Percentiles rank a stretch among this genome's conserved stretches.
Evolutionary conservation across 2,329 filamentous ascomycete species (phyloP).

Genomic region (Beauveria asiatica): DNA sequence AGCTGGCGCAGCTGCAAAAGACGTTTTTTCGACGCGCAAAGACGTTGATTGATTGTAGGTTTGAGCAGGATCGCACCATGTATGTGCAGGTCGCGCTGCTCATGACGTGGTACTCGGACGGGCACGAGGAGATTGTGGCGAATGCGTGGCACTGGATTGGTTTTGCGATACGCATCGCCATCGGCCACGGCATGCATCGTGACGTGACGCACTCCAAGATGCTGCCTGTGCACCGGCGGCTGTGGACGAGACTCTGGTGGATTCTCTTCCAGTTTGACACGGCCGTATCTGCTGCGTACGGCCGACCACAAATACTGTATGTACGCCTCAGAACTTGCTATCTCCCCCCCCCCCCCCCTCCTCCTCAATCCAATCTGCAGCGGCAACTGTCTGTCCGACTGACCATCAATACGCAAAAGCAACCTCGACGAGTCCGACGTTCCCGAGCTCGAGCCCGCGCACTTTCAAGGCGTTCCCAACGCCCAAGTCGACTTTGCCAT

Average conservation of each 20-base stretch:
- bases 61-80: slow-evolving; percentile 44
- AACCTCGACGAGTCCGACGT: slow-evolving; percentile 44
- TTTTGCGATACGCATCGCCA: slow-evolving; percentile 41
- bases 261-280: slow-evolving; percentile 31
- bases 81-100: slow-evolving; percentile 47
- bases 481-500: slow-evolving; percentile 36
- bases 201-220: slow-evolving; percentile 23
- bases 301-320: slow-evolving; percentile 41
- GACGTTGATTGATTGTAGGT: slow-evolving; percentile 42
- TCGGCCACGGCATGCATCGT: slow-evolving; percentile 45
- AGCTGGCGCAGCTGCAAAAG: slow-evolving; percentile 24
- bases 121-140: slow-evolving; percentile 44
- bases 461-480: slow-evolving; percentile 34
- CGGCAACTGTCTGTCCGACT: too few species aligned
- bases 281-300: slow-evolving; percentile 31
- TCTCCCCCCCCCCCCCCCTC: too few species aligned
- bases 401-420: slow-evolving; percentile 12
- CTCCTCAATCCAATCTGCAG: too few species aligned
- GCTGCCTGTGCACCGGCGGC: slow-evolving; percentile 23
- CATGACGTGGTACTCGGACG: slow-evolving; percentile 47
- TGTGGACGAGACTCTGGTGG: slow-evolving; percentile 33
- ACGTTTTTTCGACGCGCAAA: slow-evolving; percentile 45
- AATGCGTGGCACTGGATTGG: slow-evolving; percentile 47
- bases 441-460: slow-evolving; percentile 30
- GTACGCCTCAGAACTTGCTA: too few species aligned